A percentile compares a stretch with the other conserved stretches of the same genome.
Evolutionary conservation across 768 basidiomycete species (phyloP).

Genomic region (Pisolithus orientalis): DNA sequence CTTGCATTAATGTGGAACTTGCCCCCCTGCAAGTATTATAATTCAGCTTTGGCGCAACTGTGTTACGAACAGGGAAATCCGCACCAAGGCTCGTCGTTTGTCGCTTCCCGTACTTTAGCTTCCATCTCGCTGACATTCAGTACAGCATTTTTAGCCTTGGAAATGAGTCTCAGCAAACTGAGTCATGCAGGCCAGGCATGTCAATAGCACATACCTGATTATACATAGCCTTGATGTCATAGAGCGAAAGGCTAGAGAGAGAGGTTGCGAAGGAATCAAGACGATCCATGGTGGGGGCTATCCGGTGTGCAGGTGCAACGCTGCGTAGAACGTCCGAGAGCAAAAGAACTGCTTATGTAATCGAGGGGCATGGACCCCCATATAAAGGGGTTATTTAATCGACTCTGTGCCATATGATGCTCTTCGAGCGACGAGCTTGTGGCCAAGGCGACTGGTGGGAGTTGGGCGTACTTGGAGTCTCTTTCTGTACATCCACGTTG

Average conservation of each 20-base stretch:
- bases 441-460: too few species aligned
- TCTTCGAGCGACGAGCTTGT: too few species aligned
- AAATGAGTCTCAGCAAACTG: slow-evolving; percentile 5
- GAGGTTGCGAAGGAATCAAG: slow-evolving; percentile 69
- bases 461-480: too few species aligned
- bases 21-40: slow-evolving; percentile 68
- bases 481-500: too few species aligned
- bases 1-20: slow-evolving; percentile 95
- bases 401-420: too few species aligned
- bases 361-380: too few species aligned
- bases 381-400: too few species aligned
- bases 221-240: slow-evolving; percentile 93
- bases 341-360: too few species aligned
- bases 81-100: slow-evolving; percentile 97
- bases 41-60: slow-evolving; percentile 2
- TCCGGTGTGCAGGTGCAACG: too few species aligned
- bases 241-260: slow-evolving; percentile 79
- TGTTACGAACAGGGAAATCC: slow-evolving; percentile 15
- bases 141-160: slow-evolving; percentile 90
- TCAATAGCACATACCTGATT: slow-evolving; percentile 58
- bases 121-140: slow-evolving; percentile 97
- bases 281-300: slow-evolving; percentile 60
- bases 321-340: too few species aligned
- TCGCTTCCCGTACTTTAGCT: slow-evolving; percentile 92
- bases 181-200: not conserved